These are phyloP conservation scores for Solanum arcanum DNA, from an alignment of 257 asterid species.

Conservation along the genomic window DNA sequence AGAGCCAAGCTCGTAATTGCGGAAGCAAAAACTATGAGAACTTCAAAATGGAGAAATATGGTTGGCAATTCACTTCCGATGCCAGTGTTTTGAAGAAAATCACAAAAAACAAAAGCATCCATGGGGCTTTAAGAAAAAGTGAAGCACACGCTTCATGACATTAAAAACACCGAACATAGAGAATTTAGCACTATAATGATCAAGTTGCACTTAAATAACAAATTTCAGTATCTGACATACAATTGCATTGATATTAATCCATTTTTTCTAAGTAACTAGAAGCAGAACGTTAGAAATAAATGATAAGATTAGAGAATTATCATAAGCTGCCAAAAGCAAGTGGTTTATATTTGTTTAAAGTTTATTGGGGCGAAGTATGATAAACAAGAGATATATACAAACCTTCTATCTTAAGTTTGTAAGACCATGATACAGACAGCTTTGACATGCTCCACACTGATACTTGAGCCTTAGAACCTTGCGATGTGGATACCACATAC, in stretches of 20 bases:
- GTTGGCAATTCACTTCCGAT: not conserved
- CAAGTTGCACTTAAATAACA: not conserved
- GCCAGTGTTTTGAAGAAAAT: not conserved
- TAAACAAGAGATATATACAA: slow-evolving; percentile 3
- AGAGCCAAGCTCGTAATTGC: not conserved
- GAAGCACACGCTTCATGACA: not conserved
- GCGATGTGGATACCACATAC: slow-evolving; percentile 70
- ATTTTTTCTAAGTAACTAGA: not conserved
- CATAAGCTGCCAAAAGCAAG: not conserved
- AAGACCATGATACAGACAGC: slow-evolving; percentile 57
- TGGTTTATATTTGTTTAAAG: not conserved
- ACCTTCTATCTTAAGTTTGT: slow-evolving; percentile 76
- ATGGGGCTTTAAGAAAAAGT: not conserved
- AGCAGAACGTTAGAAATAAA: not conserved
- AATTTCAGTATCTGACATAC: not conserved
- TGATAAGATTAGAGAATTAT: not conserved
- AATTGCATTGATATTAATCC: not conserved
- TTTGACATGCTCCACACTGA: slow-evolving; percentile 70
- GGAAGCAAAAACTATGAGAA: not conserved
- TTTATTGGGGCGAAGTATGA: not conserved
- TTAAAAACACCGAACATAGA: not conserved
- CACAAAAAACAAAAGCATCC: not conserved
- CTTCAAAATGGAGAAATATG: not conserved
- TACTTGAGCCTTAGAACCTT: slow-evolving; percentile 54
- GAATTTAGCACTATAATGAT: not conserved